phyloP scores from a whole-genome alignment of 176 grass and related monocot genomes.

The Avena eriantha region DNA sequence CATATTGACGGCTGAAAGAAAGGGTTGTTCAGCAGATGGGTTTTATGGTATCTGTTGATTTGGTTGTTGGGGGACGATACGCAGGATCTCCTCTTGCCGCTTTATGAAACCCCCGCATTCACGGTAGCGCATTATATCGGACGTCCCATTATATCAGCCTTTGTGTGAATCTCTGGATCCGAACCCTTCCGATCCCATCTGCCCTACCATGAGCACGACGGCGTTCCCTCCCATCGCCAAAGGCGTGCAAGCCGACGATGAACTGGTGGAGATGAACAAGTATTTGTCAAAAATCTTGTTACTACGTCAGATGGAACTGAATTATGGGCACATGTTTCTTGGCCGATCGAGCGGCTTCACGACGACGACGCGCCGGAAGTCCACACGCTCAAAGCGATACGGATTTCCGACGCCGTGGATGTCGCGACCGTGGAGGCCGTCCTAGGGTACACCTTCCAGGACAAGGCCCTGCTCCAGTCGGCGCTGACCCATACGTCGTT shows the following conservation, averaged over 20 bases:
- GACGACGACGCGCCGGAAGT: not conserved
- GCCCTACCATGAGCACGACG: not conserved
- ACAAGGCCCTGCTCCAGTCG: conserved; percentile 39
- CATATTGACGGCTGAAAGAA: not conserved
- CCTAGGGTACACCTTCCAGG: not conserved
- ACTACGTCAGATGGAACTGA: not conserved
- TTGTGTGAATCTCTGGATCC: not conserved
- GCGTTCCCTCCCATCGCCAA: not conserved
- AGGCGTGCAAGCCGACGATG: not conserved
- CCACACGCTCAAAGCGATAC: not conserved
- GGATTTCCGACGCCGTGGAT: not conserved
- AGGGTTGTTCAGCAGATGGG: too few species aligned
- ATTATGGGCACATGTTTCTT: not conserved
- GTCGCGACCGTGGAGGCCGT: not conserved
- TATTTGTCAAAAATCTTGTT: not conserved
- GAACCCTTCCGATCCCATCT: not conserved
- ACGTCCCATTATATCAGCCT: not conserved
- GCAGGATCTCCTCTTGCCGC: not conserved
- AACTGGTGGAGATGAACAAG: not conserved
- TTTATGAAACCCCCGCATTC: not conserved
- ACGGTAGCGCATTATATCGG: not conserved
- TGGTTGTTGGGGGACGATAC: not conserved
- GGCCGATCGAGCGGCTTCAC: not conserved
- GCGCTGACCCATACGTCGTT: conserved; percentile 51
- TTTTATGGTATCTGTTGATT: not conserved